phyloP scores from a whole-genome alignment of 257 asterid genomes.

The Jacaranda copaia region DNA sequence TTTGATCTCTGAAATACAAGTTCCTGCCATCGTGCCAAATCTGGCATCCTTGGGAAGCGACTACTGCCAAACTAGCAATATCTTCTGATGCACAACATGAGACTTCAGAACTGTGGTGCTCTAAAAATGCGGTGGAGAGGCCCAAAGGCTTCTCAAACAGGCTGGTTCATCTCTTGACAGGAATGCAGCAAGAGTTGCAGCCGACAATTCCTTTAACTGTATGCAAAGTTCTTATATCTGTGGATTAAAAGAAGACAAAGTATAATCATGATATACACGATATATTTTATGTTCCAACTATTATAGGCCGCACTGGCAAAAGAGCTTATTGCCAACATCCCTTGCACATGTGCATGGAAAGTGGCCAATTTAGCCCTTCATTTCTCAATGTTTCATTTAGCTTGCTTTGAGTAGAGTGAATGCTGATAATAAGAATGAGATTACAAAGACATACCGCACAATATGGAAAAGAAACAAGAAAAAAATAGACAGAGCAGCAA shows the following conservation, averaged over 20 bases:
- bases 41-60: background rate
- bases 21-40: background rate
- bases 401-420: background rate
- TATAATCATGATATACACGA: background rate
- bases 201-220: background rate
- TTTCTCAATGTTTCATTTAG: background rate
- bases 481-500: background rate
- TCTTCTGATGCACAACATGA: background rate
- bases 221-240: constrained; percentile 29
- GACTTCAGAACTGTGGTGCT: background rate
- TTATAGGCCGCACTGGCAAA: background rate
- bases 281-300: background rate
- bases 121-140: background rate
- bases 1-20: background rate
- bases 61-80: background rate
- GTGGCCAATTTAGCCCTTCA: background rate
- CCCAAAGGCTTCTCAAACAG: background rate
- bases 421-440: background rate
- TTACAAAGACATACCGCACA: background rate
- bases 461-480: background rate
- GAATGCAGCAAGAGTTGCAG: constrained; percentile 28
- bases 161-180: constrained; percentile 5
- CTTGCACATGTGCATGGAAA: background rate
- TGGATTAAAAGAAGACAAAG: background rate
- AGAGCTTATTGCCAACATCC: background rate